phyloP scores from a whole-genome alignment of 306 rosid species.

The Alnus rubra region DNA sequence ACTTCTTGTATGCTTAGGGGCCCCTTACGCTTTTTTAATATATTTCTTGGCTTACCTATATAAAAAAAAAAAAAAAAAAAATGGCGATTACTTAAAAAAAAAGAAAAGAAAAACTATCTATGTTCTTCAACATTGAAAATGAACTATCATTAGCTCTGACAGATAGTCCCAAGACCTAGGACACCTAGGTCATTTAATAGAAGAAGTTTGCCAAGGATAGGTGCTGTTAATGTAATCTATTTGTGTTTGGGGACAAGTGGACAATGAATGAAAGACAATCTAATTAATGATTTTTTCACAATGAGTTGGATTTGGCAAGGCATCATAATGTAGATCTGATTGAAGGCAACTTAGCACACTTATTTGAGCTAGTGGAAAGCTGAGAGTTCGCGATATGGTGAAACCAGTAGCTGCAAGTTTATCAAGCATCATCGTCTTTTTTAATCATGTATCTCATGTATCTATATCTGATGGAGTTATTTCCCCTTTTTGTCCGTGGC shows the following conservation, averaged over 20 bases:
- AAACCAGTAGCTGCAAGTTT: neutral
- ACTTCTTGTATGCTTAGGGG: too few species aligned
- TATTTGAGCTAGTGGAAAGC: neutral
- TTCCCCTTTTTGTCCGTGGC: too few species aligned
- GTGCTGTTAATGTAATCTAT: neutral
- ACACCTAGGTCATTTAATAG: neutral
- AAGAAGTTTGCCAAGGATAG: neutral
- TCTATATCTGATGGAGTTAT: neutral
- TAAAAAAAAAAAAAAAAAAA: too few species aligned
- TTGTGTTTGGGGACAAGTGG: neutral
- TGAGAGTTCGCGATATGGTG: neutral
- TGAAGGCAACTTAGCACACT: slow-evolving; percentile 1
- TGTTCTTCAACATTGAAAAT: too few species aligned
- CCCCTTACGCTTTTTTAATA: too few species aligned
- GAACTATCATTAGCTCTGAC: neutral
- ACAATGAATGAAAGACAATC: neutral
- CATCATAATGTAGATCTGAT: neutral
- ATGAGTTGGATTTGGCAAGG: neutral
- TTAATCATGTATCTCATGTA: neutral
- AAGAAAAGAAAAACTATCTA: too few species aligned
- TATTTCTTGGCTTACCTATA: too few species aligned
- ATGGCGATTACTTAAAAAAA: too few species aligned
- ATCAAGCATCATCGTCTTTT: neutral
- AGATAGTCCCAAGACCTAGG: neutral
- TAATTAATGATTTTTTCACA: neutral